Base-by-base conservation (phyloP, 352 stramenopile genomes). In the Phytophthora crassamura region DNA sequence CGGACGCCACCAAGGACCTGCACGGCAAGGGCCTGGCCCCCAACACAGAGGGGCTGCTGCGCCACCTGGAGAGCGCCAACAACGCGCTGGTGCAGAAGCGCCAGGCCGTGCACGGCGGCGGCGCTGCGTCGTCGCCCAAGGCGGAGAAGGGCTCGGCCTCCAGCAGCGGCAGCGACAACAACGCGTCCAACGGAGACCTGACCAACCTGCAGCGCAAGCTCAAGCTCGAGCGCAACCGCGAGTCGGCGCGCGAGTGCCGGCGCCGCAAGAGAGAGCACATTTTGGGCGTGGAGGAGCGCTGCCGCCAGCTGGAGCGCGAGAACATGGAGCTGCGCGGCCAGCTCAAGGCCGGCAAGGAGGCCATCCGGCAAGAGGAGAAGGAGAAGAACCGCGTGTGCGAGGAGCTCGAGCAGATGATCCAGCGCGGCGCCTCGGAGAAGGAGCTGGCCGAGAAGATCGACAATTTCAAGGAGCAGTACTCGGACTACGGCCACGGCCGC, bases 381-480 rank as follows among this genome's bases (percentile, higher is more conserved):
- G 89, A 94, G 59, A 95, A 93, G 70, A 90, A 95, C 54, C 82
- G 80, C 32, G 82, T 95, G 56, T 93, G 82, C 54, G 79, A 93
- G 55, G 83, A 94, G 59, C 76, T 95, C 5, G 81, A 93, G 67
- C 69, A 84, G 39, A 94, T 95, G 88, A 91, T 95, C 56, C 71
- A 90, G 68, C 70, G 82, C 38, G 82, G 80, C 38, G 84, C 85
- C 34, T 88, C 71, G 8, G 94, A 97, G 74, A 88, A 87, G 34
- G 88, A 94, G 55, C 84, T 98, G 7, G 94, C 94, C 47, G 88
- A 96, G 59, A 98, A 97, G 74, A 97, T 98, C 43, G 91, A 98
- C 77, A 98, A 97, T 67, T 98, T 97, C 69, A 97, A 97, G 34
- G 94, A 98, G 72, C 85, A 94, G 73, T 95, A 94, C 74, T 92